These are phyloP conservation scores for Barnettozyma pratensis DNA, from an alignment of 805 yeast species.

Conservation along the genomic window DNA sequence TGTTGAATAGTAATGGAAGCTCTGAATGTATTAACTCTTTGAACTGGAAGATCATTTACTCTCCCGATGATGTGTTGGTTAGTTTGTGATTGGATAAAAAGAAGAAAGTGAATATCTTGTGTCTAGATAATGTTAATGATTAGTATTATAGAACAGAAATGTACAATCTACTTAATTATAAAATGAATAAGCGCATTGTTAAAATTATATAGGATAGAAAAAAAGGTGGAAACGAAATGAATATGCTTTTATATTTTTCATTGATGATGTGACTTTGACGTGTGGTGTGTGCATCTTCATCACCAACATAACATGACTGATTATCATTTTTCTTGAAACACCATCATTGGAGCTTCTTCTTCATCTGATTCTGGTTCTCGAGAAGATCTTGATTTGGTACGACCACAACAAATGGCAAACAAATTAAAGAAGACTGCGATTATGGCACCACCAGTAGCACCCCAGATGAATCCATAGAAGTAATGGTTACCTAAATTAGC, in stretches of 20 bases:
- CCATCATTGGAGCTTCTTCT: conserved; percentile 17
- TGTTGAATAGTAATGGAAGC: conserved; percentile 30
- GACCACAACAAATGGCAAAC: conserved; percentile 39
- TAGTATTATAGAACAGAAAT: too few relatives aligned
- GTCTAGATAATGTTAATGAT: too few relatives aligned
- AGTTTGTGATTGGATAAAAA: conserved; percentile 6
- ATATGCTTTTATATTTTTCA: too few relatives aligned
- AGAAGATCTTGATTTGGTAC: conserved; percentile 11
- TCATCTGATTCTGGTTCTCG: background rate
- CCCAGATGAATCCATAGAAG: conserved; percentile 63
- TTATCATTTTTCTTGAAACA: conserved; percentile 13
- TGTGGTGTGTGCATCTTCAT: too few relatives aligned
- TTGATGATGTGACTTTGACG: too few relatives aligned
- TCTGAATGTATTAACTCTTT: conserved; percentile 52
- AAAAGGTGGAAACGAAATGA: too few relatives aligned
- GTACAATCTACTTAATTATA: too few relatives aligned
- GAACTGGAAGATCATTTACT: conserved; percentile 61
- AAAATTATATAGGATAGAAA: too few relatives aligned
- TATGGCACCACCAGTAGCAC: conserved; percentile 45
- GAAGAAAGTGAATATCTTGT: background rate
- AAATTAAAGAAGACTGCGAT: conserved; percentile 30
- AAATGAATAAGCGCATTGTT: too few relatives aligned
- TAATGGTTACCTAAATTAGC: conserved; percentile 41
- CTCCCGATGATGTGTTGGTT: conserved; percentile 48
- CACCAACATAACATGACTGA: too few relatives aligned